Evolutionary conservation across 331 rosid genomes (phyloP).

Genomic region (Dryas integrifolia): DNA sequence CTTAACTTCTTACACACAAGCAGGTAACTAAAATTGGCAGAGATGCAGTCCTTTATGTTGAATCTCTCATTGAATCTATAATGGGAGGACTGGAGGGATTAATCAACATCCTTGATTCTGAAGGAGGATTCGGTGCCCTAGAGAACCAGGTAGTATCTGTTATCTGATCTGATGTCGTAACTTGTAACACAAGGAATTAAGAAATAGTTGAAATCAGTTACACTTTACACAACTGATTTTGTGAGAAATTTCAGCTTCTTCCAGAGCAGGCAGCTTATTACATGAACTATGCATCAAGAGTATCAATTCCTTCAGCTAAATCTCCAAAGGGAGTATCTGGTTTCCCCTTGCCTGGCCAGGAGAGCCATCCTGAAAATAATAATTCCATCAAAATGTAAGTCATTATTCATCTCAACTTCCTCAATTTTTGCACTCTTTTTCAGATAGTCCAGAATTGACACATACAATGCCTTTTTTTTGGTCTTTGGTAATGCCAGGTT

Average conservation of each 20-base stretch:
- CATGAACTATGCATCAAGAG: constrained; percentile 79
- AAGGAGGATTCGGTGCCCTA: constrained; percentile 98
- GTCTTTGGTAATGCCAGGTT: constrained; percentile 53
- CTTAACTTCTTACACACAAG: constrained; percentile 33
- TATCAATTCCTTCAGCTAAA: constrained; percentile 62
- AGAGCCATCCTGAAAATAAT: constrained; percentile 94
- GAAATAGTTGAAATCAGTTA: constrained; percentile 5
- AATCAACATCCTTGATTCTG: constrained; percentile 93
- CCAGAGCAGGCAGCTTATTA: constrained; percentile 95
- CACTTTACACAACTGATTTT: constrained; percentile 37
- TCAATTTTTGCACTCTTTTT: background rate
- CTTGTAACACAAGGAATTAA: background rate
- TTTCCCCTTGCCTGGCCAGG: constrained; percentile 88
- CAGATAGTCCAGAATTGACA: background rate
- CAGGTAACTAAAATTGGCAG: constrained; percentile 98
- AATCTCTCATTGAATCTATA: constrained; percentile 94
- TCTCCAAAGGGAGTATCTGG: constrained; percentile 79
- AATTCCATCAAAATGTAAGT: constrained; percentile 85
- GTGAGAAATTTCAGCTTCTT: constrained; percentile 68
- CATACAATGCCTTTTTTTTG: background rate
- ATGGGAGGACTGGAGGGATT: constrained; percentile 99
- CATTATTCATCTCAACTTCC: background rate
- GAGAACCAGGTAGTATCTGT: constrained; percentile 75
- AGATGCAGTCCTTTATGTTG: constrained; percentile 97
- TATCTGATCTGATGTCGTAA: constrained; percentile 12